Evolutionary conservation across 2,329 filamentous ascomycete species (phyloP).

Genomic region (Botrytis aclada): DNA sequence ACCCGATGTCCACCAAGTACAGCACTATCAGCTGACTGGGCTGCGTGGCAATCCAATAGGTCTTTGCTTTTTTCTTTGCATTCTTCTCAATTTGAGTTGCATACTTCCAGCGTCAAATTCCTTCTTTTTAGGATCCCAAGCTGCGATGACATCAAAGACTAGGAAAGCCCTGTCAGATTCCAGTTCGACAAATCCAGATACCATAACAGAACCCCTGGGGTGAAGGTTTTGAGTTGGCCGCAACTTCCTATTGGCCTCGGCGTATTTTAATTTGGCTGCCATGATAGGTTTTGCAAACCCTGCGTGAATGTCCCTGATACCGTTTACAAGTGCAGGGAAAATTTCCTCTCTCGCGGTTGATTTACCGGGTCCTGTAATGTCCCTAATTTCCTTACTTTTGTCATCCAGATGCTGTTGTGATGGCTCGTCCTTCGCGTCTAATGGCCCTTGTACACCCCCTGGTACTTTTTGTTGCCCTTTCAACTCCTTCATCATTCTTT

Average conservation of each 20-base stretch:
- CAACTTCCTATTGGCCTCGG: conserved; percentile 44
- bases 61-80: conserved; percentile 43
- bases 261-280: conserved; percentile 34
- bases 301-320: conserved; percentile 21
- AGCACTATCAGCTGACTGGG: background rate
- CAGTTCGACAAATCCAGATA: conserved; percentile 55
- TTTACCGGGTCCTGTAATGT: conserved; percentile 11
- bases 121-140: conserved; percentile 55
- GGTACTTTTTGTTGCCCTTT: conserved; percentile 4
- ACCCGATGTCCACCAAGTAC: background rate
- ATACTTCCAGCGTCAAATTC: conserved; percentile 38
- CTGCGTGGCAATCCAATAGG: conserved; percentile 24
- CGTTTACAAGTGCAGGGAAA: background rate
- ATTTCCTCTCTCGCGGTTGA: background rate
- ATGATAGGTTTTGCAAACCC: conserved; percentile 31
- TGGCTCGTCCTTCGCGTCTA: conserved; percentile 27
- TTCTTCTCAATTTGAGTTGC: conserved; percentile 44
- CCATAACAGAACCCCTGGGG: conserved; percentile 49
- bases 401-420: conserved; percentile 21
- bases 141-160: conserved; percentile 50
- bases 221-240: conserved; percentile 44
- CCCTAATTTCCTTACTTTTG: conserved; percentile 21
- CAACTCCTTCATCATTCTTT: conserved; percentile 9
- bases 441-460: conserved; percentile 8
- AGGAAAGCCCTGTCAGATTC: conserved; percentile 46